Evolutionary conservation across 306 rosid genomes (phyloP).

Genomic region (Cucurbita maxima): DNA sequence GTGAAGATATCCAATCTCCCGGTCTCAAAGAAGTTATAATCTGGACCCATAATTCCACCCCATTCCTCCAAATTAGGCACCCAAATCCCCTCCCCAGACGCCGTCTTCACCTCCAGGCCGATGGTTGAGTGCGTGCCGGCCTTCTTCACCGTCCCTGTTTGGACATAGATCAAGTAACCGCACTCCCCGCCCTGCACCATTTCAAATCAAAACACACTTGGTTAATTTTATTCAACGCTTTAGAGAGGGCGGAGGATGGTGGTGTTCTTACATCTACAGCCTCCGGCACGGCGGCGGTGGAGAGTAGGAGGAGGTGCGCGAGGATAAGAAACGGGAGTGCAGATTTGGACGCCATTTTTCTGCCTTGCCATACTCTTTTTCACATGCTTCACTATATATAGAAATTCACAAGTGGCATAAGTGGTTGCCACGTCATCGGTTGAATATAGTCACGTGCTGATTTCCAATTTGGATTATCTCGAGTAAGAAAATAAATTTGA

Average conservation of each 20-base stretch:
- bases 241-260: too few relatives aligned
- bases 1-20: slow-evolving; percentile 83
- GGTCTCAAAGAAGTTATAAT: slow-evolving; percentile 62
- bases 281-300: too few relatives aligned
- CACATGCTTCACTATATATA: neutral
- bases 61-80: slow-evolving; percentile 33
- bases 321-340: neutral
- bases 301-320: neutral
- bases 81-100: slow-evolving; percentile 35
- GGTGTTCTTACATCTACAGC: too few relatives aligned
- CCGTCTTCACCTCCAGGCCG: slow-evolving; percentile 31
- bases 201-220: too few relatives aligned
- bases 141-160: slow-evolving; percentile 48
- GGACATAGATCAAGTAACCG: slow-evolving; percentile 37
- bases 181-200: slow-evolving; percentile 26
- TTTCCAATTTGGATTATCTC: too few relatives aligned
- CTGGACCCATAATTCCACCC: slow-evolving; percentile 63
- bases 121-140: slow-evolving; percentile 63
- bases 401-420: neutral
- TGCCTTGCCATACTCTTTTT: neutral
- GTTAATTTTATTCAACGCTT: neutral
- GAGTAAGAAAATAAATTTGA: too few relatives aligned
- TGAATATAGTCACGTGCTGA: too few relatives aligned
- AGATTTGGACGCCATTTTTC: neutral
- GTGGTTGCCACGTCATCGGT: too few relatives aligned